Evolutionary conservation across 2,329 filamentous ascomycete species (phyloP).

Genomic region (Microsporum ferrugineum): DNA sequence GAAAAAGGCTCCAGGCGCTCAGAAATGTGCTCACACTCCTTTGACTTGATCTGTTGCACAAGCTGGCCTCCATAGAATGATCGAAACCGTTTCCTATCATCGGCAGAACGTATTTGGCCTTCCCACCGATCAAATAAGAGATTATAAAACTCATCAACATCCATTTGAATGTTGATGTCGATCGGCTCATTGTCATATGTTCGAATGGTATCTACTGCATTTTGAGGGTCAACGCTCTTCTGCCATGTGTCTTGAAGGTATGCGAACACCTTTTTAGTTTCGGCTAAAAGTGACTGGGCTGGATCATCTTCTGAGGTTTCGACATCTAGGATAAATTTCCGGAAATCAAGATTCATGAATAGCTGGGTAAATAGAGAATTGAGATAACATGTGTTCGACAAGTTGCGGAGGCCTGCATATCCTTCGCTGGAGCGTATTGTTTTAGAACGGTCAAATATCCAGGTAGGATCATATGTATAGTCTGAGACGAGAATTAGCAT

Average conservation of each 20-base stretch:
- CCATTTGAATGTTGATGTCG: constrained; percentile 86
- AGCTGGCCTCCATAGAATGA: constrained; percentile 85
- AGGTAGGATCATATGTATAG: constrained; percentile 51
- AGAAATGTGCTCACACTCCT: constrained; percentile 87
- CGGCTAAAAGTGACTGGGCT: constrained; percentile 57
- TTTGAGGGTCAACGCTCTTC: constrained; percentile 60
- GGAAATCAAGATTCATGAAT: constrained; percentile 87
- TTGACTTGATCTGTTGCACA: constrained; percentile 89
- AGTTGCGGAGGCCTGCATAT: constrained; percentile 80
- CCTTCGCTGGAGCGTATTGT: constrained; percentile 65
- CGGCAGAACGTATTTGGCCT: constrained; percentile 55
- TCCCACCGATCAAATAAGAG: constrained; percentile 88
- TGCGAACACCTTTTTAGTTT: constrained; percentile 72
- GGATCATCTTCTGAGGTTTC: constrained; percentile 44
- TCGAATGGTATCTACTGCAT: constrained; percentile 62
- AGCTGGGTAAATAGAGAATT: constrained; percentile 91
- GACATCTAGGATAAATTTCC: constrained; percentile 66
- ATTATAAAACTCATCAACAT: constrained; percentile 96
- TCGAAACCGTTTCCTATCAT: constrained; percentile 62
- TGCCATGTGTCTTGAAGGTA: constrained; percentile 73
- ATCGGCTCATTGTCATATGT: constrained; percentile 74
- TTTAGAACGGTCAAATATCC: constrained; percentile 52
- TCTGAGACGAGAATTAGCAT: constrained; percentile 30
- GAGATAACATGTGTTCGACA: constrained; percentile 93
- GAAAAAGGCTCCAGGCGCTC: constrained; percentile 84